Base-by-base conservation (phyloP, 116 monocot genomes). In the Phalaenopsis hybrid region DNA sequence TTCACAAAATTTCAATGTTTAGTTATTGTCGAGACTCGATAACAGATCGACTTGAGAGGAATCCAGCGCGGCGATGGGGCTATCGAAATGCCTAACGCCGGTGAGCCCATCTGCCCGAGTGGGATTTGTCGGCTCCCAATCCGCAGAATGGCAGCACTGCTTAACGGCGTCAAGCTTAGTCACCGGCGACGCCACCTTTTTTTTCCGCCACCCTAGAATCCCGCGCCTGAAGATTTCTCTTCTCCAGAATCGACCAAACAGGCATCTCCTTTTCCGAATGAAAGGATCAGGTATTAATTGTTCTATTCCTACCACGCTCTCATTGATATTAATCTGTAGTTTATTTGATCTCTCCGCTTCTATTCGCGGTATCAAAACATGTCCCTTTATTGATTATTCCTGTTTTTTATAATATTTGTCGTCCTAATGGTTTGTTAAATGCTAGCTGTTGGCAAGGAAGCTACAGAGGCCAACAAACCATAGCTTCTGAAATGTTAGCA, bases 221-320 rank as follows among this genome's bases (percentile, higher is more conserved):
- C 45, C 75, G 43, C 20, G 75, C 75, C 1, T 8, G 75, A 44
- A 43, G 74, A 6, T 74, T 18, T 16, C 46, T 75, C 75, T 45
- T 45, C 45, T 70, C 28, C 28, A 13, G 70, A 2, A 0, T 75
- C 75, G 1, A 6, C 75, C 18, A 37, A 18, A 45, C 45, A 15
- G 75, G 44, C 20, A n/a, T 75, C 6, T 75, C n/a, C 45, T 43
- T 75, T 75, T 44, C 45, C 75, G 75, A 45, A 20, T 43, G 6
- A 45, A 75, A 75, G 45, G 44, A 18, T 75, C 75, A 75, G 75
- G 75, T 75, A 70, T 75, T 46, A 45, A 45, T 73, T 74, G 6
- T 45, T 75, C 75, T 44, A 44, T 70, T 8, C 20, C 61, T 61
- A 20, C 8, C 31, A 8, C 69, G 1, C 33, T 21, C 31, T 69